A percentile compares a stretch with the other conserved stretches of the same genome.
Evolutionary conservation across 2,329 filamentous ascomycete genomes (phyloP).

Genomic region (Sporothrix luriei): DNA sequence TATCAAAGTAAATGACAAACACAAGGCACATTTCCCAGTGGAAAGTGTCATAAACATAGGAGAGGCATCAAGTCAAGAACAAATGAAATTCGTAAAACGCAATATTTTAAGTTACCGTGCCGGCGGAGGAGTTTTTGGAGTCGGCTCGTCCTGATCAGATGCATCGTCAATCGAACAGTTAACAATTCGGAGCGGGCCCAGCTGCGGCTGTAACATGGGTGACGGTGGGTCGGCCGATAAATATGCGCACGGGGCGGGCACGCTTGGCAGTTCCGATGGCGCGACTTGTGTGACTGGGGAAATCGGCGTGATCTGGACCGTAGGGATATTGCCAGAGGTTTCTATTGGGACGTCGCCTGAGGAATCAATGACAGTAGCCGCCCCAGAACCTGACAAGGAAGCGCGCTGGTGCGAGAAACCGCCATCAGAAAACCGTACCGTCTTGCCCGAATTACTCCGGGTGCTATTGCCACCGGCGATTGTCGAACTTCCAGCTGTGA

Average conservation of each 20-base stretch:
- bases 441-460: constrained; percentile 28
- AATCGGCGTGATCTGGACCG: neutral
- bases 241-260: neutral
- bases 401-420: constrained; percentile 26
- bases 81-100: constrained; percentile 19
- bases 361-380: constrained; percentile 19
- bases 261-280: neutral
- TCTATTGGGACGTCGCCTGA: neutral
- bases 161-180: constrained; percentile 4
- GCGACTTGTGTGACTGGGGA: neutral
- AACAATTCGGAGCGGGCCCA: constrained; percentile 30
- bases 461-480: constrained; percentile 31
- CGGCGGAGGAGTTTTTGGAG: neutral
- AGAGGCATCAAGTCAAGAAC: constrained; percentile 18
- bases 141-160: neutral
- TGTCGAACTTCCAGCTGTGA: constrained; percentile 31
- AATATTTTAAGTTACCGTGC: neutral
- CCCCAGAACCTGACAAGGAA: constrained; percentile 28
- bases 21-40: neutral
- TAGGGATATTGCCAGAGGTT: neutral
- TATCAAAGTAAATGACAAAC: constrained; percentile 3
- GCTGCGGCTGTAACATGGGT: constrained; percentile 22
- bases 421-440: neutral
- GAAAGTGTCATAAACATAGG: constrained; percentile 2
- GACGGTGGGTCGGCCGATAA: constrained; percentile 17